Evolutionary conservation across 2,329 filamentous ascomycete genomes (phyloP), one percentile per base, ranked within the genome.

Genomic region (Fusarium sp.): DNA sequence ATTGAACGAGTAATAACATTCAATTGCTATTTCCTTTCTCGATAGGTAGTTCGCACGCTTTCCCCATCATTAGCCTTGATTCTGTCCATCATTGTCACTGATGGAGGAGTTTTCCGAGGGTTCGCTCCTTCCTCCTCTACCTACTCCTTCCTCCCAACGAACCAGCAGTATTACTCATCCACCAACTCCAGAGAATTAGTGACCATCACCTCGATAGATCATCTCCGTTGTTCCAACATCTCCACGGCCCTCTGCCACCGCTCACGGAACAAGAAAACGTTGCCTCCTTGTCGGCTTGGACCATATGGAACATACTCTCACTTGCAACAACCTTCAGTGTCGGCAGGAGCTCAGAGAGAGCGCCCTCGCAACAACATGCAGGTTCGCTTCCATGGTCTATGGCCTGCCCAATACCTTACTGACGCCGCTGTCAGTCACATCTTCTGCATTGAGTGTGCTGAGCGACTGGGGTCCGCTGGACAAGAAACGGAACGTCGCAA

Each of bases 331-430:
- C 32, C 86, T 95, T 38, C 93, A 91, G 70, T 98, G 96, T 79
- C 90, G 94, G 56, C 86, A 85, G 45, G 89, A 92, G 73, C 87
- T 98, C 37, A 87, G 85, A 37, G 90, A 93, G 45, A 87, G 89
- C 71, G 95, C 95, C 12, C 88, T 98, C 1, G 94, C 98, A 37
- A 98, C 95, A 6, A 97, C 94, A 15, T 98, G 95, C 90, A 95
- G 93, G 94, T 94, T 60, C 32, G 76, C 61, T 6, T 22, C 25
- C 40, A 12, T 10, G 6, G 47, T 30, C 50, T 59, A 10, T 47
- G 12, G n/a, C 20, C 14, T 9, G 9, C 2, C 6, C n/a, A 20
- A 6, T 37, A 4, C 15, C 38, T 6, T 35, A 71, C 65, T 71
- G 14, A 74, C 58, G 7, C 50, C 15, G 8, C 35, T 11, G 43